phyloP scores from a whole-genome alignment of 129 eudicot genomes.

The Lactuca sativa region DNA sequence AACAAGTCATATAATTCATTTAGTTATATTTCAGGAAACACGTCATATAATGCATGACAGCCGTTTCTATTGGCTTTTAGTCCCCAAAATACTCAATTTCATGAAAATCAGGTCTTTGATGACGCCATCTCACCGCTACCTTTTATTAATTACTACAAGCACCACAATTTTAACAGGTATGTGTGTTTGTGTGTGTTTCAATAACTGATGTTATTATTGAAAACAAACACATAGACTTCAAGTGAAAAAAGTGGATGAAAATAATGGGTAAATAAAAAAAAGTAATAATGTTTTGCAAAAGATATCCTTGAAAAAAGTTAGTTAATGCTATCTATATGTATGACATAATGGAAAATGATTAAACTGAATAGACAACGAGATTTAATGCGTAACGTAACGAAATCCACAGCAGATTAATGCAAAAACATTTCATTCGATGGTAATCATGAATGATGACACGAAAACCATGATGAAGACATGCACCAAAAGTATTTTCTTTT shows the following conservation, averaged over 20 bases:
- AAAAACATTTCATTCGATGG: slow-evolving; percentile 25
- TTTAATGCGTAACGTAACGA: slow-evolving; percentile 36
- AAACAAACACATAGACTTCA: too few relatives aligned
- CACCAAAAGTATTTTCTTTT: slow-evolving; percentile 15
- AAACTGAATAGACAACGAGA: slow-evolving; percentile 1
- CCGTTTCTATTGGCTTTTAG: slow-evolving; percentile 31
- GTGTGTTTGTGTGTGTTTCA: too few relatives aligned
- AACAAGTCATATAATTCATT: not conserved
- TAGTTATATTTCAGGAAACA: not conserved
- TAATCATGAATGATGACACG: slow-evolving; percentile 37
- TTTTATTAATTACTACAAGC: slow-evolving; percentile 2
- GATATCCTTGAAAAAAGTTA: too few relatives aligned
- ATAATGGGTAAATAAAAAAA: too few relatives aligned
- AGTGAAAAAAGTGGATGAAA: not conserved
- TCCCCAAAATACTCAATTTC: slow-evolving; percentile 23
- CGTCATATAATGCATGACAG: not conserved
- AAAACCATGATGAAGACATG: slow-evolving; percentile 36
- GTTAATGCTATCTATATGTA: not conserved
- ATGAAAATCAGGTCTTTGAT: slow-evolving; percentile 13
- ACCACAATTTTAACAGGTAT: too few relatives aligned
- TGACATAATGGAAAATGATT: slow-evolving; percentile 4
- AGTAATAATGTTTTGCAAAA: not conserved
- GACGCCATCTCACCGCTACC: slow-evolving; percentile 24
- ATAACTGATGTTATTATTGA: too few relatives aligned
- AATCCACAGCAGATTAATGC: not conserved